Percentiles rank a stretch among this genome's conserved stretches.
Conservation (phyloP, 306 rosid genomes). For the Begonia loranthoides region DNA sequence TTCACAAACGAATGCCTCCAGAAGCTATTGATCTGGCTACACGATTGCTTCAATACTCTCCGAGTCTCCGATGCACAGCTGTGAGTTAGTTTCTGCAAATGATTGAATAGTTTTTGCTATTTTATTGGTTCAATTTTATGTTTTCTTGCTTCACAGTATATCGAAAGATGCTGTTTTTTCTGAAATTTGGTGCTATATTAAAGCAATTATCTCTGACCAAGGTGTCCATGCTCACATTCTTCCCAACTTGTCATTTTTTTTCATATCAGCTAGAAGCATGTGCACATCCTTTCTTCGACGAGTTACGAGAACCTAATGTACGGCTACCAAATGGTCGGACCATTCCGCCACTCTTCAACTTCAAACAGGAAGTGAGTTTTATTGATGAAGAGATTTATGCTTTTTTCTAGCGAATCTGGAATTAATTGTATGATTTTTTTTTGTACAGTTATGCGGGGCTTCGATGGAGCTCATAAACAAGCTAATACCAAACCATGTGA, state of each 20-base stretch:
- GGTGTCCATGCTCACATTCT: background rate
- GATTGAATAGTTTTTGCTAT: background rate
- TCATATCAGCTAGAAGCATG: slow-evolving; percentile 83
- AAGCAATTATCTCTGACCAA: no score
- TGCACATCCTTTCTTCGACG: slow-evolving; percentile 91
- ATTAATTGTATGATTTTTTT: background rate
- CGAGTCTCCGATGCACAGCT: slow-evolving; percentile 90
- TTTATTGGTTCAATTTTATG: background rate
- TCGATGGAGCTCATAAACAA: slow-evolving; percentile 69
- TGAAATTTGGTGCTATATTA: no score
- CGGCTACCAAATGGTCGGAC: slow-evolving; percentile 82
- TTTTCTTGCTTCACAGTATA: background rate
- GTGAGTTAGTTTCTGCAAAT: slow-evolving; percentile 30
- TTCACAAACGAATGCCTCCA: slow-evolving; percentile 94
- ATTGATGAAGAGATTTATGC: background rate
- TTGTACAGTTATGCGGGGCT: slow-evolving; percentile 54
- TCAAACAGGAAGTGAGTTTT: slow-evolving; percentile 74
- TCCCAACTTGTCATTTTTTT: slow-evolving; percentile 10
- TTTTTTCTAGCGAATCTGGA: background rate
- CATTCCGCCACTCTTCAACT: slow-evolving; percentile 76
- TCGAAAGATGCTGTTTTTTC: background rate
- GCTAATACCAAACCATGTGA: slow-evolving; percentile 84
- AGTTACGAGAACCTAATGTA: slow-evolving; percentile 73
- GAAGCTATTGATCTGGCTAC: slow-evolving; percentile 96
- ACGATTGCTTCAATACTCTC: slow-evolving; percentile 84